A percentile compares a stretch with the other conserved stretches of the same genome.
These are phyloP conservation scores for Neocallimastix lanati DNA, from an alignment of 192 early-diverging fungal species.

Conservation along the genomic window DNA sequence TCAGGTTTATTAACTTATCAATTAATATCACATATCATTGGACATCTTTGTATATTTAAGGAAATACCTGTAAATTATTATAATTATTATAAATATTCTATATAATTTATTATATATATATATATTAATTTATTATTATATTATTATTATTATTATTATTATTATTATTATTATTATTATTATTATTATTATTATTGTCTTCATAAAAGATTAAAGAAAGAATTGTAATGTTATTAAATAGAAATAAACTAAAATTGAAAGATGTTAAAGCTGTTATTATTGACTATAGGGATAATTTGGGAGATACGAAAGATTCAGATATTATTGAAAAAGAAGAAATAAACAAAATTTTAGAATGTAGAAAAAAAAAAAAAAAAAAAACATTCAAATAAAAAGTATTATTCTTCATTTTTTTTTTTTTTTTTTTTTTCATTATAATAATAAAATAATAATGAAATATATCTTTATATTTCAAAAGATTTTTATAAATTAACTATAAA, in stretches of 20 bases:
- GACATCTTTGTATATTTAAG: background rate
- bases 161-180: background rate
- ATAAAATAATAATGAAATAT: too few relatives aligned
- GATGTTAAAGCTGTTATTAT: background rate
- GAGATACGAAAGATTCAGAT: background rate
- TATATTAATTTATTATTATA: too few relatives aligned
- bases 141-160: background rate
- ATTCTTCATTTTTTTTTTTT: too few relatives aligned
- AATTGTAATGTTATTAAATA: background rate
- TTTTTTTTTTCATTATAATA: too few relatives aligned
- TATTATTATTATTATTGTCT: background rate
- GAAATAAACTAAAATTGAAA: background rate
- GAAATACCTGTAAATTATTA: background rate
- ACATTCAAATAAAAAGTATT: too few relatives aligned
- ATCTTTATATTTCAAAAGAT: too few relatives aligned
- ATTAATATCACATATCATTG: conserved; percentile 9
- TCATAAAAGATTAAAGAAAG: background rate
- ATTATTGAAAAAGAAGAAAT: background rate
- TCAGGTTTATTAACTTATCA: conserved; percentile 71
- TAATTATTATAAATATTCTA: too few relatives aligned
- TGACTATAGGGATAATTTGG: background rate
- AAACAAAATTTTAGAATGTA: background rate
- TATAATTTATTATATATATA: too few relatives aligned
- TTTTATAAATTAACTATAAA: too few relatives aligned
- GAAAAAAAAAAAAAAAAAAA: too few relatives aligned